Base-by-base conservation (phyloP, 2,329 filamentous ascomycete genomes). In the Didymosphaeria variabile region DNA sequence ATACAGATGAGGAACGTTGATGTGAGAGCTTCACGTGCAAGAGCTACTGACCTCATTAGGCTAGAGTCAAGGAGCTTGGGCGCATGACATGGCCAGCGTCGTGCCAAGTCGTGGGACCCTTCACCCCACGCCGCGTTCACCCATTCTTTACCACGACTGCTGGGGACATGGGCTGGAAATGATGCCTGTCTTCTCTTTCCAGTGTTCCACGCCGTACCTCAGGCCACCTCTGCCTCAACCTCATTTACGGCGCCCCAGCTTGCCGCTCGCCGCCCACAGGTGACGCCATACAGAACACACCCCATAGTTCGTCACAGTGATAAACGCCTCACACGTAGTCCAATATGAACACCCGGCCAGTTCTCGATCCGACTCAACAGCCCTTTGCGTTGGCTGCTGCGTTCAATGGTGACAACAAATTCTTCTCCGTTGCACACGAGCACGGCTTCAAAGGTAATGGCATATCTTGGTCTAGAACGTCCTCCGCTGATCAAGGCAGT, bases 351-450 rank as follows among this genome's bases (percentile, higher is more conserved):
- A 96, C 93, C 46, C 87, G 94, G 61, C 91, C 91, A 55, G 88
- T 91, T 59, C 92, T 98, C 73, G 93, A 97, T 81, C 88, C 88
- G 54, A 88, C 91, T 19, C 86, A 85, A 46, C 88, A 89, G 57
- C 90, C 91, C 5, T 86, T 89, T 62, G 94, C 93, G 12, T 86
- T 97, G 40, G 96, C 92, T 15, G 88, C 90, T 49, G 88, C 91
- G 9, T 97, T 97, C 82, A 98, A 97, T 75, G 86, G 88, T 71
- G 92, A 95, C 76, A 87, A 87, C 67, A 94, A 88, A 69, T 94
- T 91, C 73, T 98, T 98, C 79, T 87, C 93, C 29, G 91, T 96
- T 32, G 95, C 93, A 9, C 84, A 97, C 9, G 91, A 97, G 73
- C 89, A 89, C 12, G 94, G 94, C 31, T 94, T 96, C 77, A 91